phyloP scores from a whole-genome alignment of 2,329 filamentous ascomycete genomes.

The Rosellinia necatrix region DNA sequence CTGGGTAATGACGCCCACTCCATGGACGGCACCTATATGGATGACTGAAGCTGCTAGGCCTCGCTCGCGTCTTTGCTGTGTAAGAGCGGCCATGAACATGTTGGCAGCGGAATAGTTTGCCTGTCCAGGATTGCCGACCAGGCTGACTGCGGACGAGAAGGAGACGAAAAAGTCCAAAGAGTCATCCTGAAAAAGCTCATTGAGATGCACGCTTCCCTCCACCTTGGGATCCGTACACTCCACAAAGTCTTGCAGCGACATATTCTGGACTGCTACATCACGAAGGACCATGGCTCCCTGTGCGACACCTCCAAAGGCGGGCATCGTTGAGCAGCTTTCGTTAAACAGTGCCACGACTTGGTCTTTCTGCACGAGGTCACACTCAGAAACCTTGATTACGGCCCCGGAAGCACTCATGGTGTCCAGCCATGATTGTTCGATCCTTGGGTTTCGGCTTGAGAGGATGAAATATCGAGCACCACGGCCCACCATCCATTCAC shows the following conservation, averaged over 20 bases:
- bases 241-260: not conserved
- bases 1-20: no score
- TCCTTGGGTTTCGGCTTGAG: slow-evolving; percentile 1
- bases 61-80: slow-evolving; percentile 32
- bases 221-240: slow-evolving; percentile 22
- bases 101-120: slow-evolving; percentile 45
- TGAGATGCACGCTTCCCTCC: slow-evolving; percentile 17
- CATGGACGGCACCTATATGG: slow-evolving; percentile 45
- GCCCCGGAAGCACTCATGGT: no score
- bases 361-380: no score
- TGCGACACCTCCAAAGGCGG: not conserved
- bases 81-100: slow-evolving; percentile 41
- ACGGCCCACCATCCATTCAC: slow-evolving; percentile 5
- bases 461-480: slow-evolving; percentile 5
- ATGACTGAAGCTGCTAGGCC: slow-evolving; percentile 41
- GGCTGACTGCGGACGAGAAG: slow-evolving; percentile 36
- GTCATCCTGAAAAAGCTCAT: slow-evolving; percentile 3
- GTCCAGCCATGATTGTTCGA: not conserved
- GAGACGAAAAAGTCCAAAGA: slow-evolving; percentile 45
- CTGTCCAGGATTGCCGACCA: slow-evolving; percentile 36
- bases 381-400: no score
- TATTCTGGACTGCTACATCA: not conserved
- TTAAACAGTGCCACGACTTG: not conserved
- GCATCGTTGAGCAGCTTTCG: not conserved
- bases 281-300: not conserved